Base-by-base conservation (phyloP, 2,329 filamentous ascomycete species). In the Monilinia vaccinii-corymbosi region DNA sequence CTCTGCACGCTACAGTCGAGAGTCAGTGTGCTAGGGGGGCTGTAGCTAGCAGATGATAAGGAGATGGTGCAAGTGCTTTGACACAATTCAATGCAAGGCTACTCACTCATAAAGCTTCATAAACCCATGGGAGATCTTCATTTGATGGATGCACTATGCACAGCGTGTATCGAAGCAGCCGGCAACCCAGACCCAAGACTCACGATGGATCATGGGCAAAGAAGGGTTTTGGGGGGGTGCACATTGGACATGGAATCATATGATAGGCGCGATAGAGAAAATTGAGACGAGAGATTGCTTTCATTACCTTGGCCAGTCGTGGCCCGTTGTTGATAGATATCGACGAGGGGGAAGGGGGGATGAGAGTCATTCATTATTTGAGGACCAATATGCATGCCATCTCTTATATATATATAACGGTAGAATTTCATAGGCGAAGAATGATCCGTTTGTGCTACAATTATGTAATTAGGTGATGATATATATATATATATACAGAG, bases 121-220 rank as follows among this genome's bases (percentile, higher is more conserved):
- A 23, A 44, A 44, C 40, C 50, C 57, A 53, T 53, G 57, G 31
- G 32, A 44, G 48, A 59, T 36, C 57, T 59, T 59, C 46, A 59
- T 53, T 59, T 55, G 48, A 59, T 59, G 48, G 48, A 59, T 59
- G 48, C 57, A 59, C 38, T 48, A 53, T 59, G 57, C 57, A 59
- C 57, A 59, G 57, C 57, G 57, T 59, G 53, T 59, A 59, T 46
- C 53, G 48, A 59, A 53, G 57, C 48, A 53, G 57, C 46, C 57
- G 48, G 57, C 40, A 53, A 31, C 28, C 48, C 40, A 53, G 31
- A 44, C 49, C 49, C 40, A 46, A 53, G 56, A 34, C 47, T 36
- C 47, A 34, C 32, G 16, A 51, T 44, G 23, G 32, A 28, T 45
- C 42, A 45, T 28, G n/a, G 25, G 21, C 25, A 23, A 36, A 36